Evolutionary conservation across 352 stramenopile genomes (phyloP).

Genomic region (Pilasporangium apinafurcum): DNA sequence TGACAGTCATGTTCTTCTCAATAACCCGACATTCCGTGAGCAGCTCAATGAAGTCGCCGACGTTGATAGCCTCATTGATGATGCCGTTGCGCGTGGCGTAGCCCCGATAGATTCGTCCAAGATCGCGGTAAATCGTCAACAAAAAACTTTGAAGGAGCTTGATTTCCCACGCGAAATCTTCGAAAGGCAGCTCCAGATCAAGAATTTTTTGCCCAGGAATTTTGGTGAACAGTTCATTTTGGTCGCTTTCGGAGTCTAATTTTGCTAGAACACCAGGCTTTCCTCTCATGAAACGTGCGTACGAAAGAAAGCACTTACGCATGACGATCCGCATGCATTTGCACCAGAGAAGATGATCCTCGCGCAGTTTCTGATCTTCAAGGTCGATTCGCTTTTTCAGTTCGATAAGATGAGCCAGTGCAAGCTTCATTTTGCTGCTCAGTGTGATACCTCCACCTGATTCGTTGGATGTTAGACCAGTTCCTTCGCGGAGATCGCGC

Average conservation of each 20-base stretch:
- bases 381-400: conserved; percentile 60
- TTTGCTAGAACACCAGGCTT: conserved; percentile 58
- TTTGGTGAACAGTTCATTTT: conserved; percentile 59
- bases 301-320: conserved; percentile 74
- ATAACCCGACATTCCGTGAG: conserved; percentile 62
- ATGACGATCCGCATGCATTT: conserved; percentile 69
- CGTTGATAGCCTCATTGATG: conserved; percentile 34
- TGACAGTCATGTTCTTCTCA: conserved; percentile 30
- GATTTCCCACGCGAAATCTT: conserved; percentile 61
- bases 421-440: conserved; percentile 59
- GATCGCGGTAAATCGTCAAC: conserved; percentile 58
- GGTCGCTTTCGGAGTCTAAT: conserved; percentile 31
- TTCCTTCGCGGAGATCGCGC: conserved; percentile 47
- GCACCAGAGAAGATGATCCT: conserved; percentile 62
- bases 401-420: conserved; percentile 60
- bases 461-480: conserved; percentile 4
- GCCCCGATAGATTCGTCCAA: conserved; percentile 66
- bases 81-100: conserved; percentile 40
- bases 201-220: conserved; percentile 36
- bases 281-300: conserved; percentile 48
- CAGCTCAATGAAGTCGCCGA: conserved; percentile 52
- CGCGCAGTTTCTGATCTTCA: conserved; percentile 49
- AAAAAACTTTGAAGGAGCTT: conserved; percentile 74
- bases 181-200: conserved; percentile 49
- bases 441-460: conserved; percentile 8